phyloP scores from a whole-genome alignment of 805 yeast genomes.

The Sugiyamaella boreocaroliniensis region DNA sequence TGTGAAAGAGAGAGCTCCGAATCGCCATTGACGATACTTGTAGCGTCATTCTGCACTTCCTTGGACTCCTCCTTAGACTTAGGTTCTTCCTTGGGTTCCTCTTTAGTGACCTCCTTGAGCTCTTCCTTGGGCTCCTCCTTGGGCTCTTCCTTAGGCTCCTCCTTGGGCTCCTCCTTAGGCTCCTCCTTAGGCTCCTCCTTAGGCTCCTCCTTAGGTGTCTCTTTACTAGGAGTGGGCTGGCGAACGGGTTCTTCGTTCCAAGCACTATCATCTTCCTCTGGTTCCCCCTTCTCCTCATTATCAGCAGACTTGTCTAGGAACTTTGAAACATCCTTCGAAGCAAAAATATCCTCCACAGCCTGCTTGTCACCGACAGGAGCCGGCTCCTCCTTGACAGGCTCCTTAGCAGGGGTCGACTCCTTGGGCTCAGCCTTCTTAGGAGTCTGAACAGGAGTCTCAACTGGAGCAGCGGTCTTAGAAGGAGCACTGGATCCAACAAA shows the following conservation, averaged over 20 bases:
- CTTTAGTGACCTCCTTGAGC: slow-evolving; percentile 10
- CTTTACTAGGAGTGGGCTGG: slow-evolving; percentile 18
- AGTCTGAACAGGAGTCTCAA: slow-evolving; percentile 1
- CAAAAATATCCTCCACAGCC: slow-evolving; percentile 43
- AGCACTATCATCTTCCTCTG: slow-evolving; percentile 1
- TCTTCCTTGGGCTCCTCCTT: slow-evolving; percentile 18
- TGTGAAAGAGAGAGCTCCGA: neutral
- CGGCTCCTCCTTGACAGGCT: slow-evolving; percentile 31
- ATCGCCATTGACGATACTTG: neutral
- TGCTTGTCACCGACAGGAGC: slow-evolving; percentile 13
- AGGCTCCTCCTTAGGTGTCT: slow-evolving; percentile 2
- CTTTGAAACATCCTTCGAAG: slow-evolving; percentile 41
- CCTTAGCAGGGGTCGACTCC: slow-evolving; percentile 26
- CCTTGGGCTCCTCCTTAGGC: slow-evolving; percentile 13
- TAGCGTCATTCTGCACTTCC: neutral
- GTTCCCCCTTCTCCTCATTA: slow-evolving; percentile 28
- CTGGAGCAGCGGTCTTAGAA: neutral
- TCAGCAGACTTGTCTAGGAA: slow-evolving; percentile 43
- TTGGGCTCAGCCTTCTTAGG: slow-evolving; percentile 9
- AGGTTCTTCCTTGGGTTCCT: slow-evolving; percentile 10
- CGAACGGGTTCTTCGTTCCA: slow-evolving; percentile 4
- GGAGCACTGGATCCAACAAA: slow-evolving; percentile 20
- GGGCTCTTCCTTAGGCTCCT: slow-evolving; percentile 13
- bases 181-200: slow-evolving; percentile 15
- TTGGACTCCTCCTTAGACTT: slow-evolving; percentile 5